Conservation (phyloP, 2,329 filamentous ascomycete genomes). For the Lachnum nothofagi region DNA sequence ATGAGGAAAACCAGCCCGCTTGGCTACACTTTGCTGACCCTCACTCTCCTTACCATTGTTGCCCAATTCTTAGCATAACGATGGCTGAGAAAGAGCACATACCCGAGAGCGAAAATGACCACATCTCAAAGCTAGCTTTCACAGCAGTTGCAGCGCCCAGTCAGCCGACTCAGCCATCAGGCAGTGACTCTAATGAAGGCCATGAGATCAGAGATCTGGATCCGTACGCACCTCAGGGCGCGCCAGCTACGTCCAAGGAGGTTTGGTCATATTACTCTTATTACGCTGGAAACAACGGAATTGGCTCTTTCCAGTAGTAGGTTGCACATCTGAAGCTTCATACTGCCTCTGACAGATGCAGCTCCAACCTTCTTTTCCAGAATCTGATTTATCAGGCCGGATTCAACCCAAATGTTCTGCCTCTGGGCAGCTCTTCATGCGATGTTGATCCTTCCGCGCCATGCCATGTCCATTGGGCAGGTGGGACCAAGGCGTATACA, state of each 20-base stretch:
- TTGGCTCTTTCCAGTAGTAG: conserved; percentile 32
- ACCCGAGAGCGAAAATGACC: conserved; percentile 10
- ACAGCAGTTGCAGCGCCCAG: conserved; percentile 23
- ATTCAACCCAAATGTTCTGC: conserved; percentile 30
- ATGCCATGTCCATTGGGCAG: conserved; percentile 31
- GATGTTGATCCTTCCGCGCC: conserved; percentile 24
- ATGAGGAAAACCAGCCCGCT: too few species aligned
- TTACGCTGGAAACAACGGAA: conserved; percentile 31
- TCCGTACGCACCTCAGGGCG: conserved; percentile 11
- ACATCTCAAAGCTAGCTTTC: conserved; percentile 23
- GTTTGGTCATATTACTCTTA: conserved; percentile 31
- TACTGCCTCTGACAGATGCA: conserved; percentile 5
- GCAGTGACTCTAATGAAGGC: conserved; percentile 4
- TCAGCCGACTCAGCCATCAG: conserved; percentile 11
- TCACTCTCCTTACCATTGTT: too few species aligned
- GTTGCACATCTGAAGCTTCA: background rate
- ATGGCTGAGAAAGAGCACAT: conserved; percentile 12
- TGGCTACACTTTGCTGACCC: too few species aligned
- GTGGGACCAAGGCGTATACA: conserved; percentile 27
- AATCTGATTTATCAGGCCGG: conserved; percentile 32
- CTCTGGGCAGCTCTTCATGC: conserved; percentile 28
- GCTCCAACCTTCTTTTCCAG: conserved; percentile 31
- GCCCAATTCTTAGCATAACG: conserved; percentile 1
- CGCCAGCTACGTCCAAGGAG: conserved; percentile 27
- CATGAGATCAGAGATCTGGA: conserved; percentile 20